phyloP scores from a whole-genome alignment of 352 stramenopile species.

The Pythium rishiriense region DNA sequence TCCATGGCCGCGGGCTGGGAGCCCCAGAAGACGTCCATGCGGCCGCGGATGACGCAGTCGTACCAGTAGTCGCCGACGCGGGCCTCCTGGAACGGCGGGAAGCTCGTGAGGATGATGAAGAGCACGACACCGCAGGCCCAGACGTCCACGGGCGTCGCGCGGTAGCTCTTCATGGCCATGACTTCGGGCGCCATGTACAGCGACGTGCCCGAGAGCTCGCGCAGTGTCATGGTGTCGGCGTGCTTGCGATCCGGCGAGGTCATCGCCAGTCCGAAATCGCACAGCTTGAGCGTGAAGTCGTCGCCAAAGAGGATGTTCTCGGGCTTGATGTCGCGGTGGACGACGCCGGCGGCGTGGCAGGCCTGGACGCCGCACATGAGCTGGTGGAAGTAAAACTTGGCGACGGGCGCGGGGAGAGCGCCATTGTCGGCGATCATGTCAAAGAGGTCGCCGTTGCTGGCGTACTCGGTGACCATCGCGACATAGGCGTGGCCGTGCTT shows the following conservation, averaged over 20 bases:
- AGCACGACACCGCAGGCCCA: constrained; percentile 90
- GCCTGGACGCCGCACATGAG: constrained; percentile 70
- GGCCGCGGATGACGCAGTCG: constrained; percentile 47
- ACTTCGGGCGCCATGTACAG: constrained; percentile 92
- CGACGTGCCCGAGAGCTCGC: constrained; percentile 77
- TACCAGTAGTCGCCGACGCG: constrained; percentile 77
- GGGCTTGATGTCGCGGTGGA: constrained; percentile 86
- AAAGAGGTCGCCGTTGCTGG: constrained; percentile 84
- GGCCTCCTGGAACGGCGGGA: constrained; percentile 85
- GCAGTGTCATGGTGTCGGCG: constrained; percentile 39
- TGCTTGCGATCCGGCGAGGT: constrained; percentile 7
- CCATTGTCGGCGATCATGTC: constrained; percentile 78
- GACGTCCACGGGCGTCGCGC: constrained; percentile 81
- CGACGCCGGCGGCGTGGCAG: constrained; percentile 76
- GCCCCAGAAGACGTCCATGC: constrained; percentile 60
- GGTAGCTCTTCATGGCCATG: constrained; percentile 49
- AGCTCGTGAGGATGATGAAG: constrained; percentile 90
- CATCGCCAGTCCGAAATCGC: constrained; percentile 91
- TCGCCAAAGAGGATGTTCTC: constrained; percentile 86
- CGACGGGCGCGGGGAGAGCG: constrained; percentile 52
- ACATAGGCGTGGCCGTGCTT: constrained; percentile 55
- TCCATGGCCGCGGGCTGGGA: constrained; percentile 44
- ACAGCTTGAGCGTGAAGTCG: constrained; percentile 89
- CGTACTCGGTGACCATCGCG: constrained; percentile 81
- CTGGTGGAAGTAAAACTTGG: constrained; percentile 84